These are phyloP conservation scores for Penicillium malachiteum DNA, from an alignment of 495 filamentous ascomycete genomes.

Conservation along the genomic window DNA sequence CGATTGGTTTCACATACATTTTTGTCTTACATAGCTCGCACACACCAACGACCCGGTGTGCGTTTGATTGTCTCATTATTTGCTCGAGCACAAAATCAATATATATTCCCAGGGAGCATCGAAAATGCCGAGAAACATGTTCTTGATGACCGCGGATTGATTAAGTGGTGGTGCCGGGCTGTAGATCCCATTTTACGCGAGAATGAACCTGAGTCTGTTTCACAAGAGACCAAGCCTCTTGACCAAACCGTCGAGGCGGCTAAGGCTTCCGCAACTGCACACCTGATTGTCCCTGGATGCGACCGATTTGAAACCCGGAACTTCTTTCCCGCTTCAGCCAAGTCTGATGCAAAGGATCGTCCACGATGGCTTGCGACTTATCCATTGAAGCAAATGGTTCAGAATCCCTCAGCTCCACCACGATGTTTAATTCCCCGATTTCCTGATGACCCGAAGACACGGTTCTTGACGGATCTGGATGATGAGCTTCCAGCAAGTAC, in stretches of 20 bases:
- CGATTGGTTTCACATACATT: constrained; percentile 72
- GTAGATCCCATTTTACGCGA: constrained; percentile 68
- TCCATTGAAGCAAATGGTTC: constrained; percentile 63
- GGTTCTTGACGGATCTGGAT: constrained; percentile 86
- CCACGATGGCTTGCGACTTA: constrained; percentile 53
- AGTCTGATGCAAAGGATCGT: constrained; percentile 43
- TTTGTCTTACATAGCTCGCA: constrained; percentile 67
- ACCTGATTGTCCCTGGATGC: constrained; percentile 83
- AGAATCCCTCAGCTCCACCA: constrained; percentile 61
- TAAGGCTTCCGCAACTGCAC: constrained; percentile 56
- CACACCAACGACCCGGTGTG: constrained; percentile 64
- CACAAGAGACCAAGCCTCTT: constrained; percentile 36
- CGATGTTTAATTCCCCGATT: constrained; percentile 86
- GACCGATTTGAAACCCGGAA: constrained; percentile 69
- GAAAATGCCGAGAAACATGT: constrained; percentile 87
- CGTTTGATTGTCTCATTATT: constrained; percentile 86
- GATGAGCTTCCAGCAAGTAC: constrained; percentile 60
- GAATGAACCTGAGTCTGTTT: constrained; percentile 42
- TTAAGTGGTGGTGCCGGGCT: constrained; percentile 93
- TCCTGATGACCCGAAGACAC: constrained; percentile 93
- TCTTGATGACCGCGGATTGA: constrained; percentile 83
- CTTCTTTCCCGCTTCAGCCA: constrained; percentile 54
- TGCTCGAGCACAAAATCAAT: constrained; percentile 88
- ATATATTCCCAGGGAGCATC: constrained; percentile 89
- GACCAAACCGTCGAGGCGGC: constrained; percentile 41